These are phyloP conservation scores for Trichoderma aggressivum DNA, from an alignment of 2,329 filamentous ascomycete species.

Conservation along the genomic window DNA sequence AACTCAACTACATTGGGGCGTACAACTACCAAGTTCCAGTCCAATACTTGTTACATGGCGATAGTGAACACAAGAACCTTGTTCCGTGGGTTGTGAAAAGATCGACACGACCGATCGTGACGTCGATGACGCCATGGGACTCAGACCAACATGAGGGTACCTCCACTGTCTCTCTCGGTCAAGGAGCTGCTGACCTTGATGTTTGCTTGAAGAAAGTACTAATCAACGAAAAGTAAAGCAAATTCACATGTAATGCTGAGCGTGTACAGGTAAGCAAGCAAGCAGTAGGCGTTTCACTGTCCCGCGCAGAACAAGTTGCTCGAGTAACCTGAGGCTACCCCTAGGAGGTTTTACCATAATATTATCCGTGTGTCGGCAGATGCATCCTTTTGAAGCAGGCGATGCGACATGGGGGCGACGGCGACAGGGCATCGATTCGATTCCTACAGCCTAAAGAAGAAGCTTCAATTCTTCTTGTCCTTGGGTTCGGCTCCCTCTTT, in stretches of 20 bases:
- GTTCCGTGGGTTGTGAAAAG: not conserved
- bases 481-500: not conserved
- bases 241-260: not conserved
- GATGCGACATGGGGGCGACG: slow-evolving; percentile 1
- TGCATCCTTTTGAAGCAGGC: not conserved
- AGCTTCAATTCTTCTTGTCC: not conserved
- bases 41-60: not conserved
- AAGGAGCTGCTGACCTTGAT: not conserved
- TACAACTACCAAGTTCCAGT: not conserved
- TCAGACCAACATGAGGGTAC: not conserved
- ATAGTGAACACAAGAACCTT: not conserved
- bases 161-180: not conserved
- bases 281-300: not conserved
- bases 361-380: not conserved
- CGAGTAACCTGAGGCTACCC: not conserved
- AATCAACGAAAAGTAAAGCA: not conserved
- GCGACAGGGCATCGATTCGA: not conserved
- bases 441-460: slow-evolving; percentile 5
- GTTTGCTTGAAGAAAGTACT: not conserved
- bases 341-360: not conserved
- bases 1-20: not conserved
- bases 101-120: slow-evolving; percentile 3
- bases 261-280: not conserved
- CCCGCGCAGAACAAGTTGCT: not conserved
- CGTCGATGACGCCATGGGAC: not conserved